Evolutionary conservation across 2,329 filamentous ascomycete species (phyloP).

Genomic region (Ophiostoma populinum): DNA sequence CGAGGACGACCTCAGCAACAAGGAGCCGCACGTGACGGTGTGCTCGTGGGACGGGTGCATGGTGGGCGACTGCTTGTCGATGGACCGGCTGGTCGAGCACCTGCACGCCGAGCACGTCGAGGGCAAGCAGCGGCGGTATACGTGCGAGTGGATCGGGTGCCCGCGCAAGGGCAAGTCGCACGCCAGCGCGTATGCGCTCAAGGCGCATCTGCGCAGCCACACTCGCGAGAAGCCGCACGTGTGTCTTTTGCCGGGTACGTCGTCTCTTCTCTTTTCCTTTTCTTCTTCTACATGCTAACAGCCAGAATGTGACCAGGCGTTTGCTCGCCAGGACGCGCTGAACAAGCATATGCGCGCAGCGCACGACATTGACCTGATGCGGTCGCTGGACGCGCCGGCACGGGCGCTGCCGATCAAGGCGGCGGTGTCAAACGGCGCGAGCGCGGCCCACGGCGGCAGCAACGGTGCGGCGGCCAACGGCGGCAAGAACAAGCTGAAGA

Average conservation of each 20-base stretch:
- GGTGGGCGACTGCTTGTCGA: conserved; percentile 55
- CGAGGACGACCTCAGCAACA: conserved; percentile 64
- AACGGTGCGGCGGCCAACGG: conserved; percentile 17
- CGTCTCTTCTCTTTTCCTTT: not conserved
- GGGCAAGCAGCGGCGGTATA: conserved; percentile 85
- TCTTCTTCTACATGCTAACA: not conserved
- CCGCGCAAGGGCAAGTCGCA: conserved; percentile 76
- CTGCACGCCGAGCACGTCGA: conserved; percentile 91
- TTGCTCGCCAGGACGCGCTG: conserved; percentile 86
- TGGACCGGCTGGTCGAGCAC: conserved; percentile 67
- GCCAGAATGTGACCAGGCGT: conserved; percentile 91
- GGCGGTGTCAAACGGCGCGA: not conserved
- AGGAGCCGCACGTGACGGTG: conserved; percentile 58
- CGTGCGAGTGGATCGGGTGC: conserved; percentile 95
- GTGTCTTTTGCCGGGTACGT: conserved; percentile 78
- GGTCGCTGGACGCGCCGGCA: conserved; percentile 59
- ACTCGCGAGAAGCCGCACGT: conserved; percentile 98
- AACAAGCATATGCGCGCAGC: conserved; percentile 98
- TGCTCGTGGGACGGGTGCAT: conserved; percentile 66
- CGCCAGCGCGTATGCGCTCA: conserved; percentile 86
- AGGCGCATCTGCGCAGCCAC: conserved; percentile 95
- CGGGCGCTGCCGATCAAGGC: conserved; percentile 42
- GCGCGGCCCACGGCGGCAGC: not conserved
- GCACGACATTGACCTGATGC: conserved; percentile 85
- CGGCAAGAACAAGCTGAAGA: conserved; percentile 37